Conservation (phyloP, 768 basidiomycete genomes). For the Naganishia vaughanmartiniae region DNA sequence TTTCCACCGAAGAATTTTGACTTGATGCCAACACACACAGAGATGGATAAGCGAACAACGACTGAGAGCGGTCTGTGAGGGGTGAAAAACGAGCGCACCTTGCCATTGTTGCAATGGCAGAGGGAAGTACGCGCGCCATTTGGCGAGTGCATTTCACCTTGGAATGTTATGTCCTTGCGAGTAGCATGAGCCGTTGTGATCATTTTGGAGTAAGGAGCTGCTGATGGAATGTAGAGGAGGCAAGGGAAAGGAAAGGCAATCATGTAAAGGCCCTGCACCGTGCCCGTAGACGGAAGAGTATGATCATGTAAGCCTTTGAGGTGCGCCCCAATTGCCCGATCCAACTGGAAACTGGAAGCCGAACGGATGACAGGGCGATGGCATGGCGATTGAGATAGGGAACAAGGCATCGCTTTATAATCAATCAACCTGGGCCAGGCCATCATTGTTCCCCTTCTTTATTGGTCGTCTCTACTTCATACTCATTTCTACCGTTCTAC, state of each 20-base stretch:
- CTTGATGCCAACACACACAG: no score
- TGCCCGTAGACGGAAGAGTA: neutral
- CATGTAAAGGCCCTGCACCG: neutral
- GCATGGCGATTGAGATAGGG: neutral
- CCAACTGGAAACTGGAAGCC: conserved; percentile 1
- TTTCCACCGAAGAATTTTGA: conserved; percentile 17
- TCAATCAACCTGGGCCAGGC: neutral
- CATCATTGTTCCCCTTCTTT: no score
- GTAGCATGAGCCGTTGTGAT: conserved; percentile 22
- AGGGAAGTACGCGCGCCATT: conserved; percentile 12
- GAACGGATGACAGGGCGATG: conserved; percentile 14
- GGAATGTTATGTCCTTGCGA: conserved; percentile 14
- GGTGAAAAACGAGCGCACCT: neutral
- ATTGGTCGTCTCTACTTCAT: neutral
- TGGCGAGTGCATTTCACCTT: conserved; percentile 13
- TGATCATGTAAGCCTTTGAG: no score
- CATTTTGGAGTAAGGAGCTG: neutral
- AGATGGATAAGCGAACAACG: neutral
- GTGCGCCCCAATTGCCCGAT: neutral
- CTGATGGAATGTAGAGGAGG: neutral
- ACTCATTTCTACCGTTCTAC: neutral
- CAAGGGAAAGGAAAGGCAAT: neutral
- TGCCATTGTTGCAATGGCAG: conserved; percentile 22
- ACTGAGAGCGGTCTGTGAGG: neutral
- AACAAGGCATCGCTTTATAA: conserved; percentile 2